A percentile compares a stretch with the other conserved stretches of the same genome.
Conservation (phyloP, 2,329 filamentous ascomycete genomes). For the Ramularia collo-cygni region DNA sequence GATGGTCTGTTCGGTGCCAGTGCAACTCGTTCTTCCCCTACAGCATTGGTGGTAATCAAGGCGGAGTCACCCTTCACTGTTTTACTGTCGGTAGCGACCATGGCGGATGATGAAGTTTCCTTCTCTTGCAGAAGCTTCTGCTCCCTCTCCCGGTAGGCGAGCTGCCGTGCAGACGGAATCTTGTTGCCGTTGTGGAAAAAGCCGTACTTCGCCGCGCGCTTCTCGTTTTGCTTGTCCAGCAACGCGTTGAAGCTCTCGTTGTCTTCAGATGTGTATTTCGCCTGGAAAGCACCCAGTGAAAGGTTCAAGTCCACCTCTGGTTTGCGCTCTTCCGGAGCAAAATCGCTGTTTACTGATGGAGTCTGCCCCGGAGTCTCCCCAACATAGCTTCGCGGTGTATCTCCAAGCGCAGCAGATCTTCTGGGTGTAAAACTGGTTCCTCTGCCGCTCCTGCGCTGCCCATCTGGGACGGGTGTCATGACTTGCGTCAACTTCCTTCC, state of each 20-base stretch:
- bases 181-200: conserved; percentile 90
- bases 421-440: conserved; percentile 32
- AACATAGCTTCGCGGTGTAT: conserved; percentile 44
- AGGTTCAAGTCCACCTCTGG: conserved; percentile 64
- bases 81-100: background rate
- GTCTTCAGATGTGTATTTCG: conserved; percentile 93
- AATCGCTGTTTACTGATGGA: conserved; percentile 33
- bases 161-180: conserved; percentile 57
- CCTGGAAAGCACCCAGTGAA: conserved; percentile 78
- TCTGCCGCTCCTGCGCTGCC: conserved; percentile 32
- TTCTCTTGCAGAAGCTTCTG: conserved; percentile 54
- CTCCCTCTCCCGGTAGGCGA: conserved; percentile 48
- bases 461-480: conserved; percentile 68
- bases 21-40: conserved; percentile 18
- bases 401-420: conserved; percentile 13
- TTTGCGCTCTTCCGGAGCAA: conserved; percentile 34
- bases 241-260: conserved; percentile 95
- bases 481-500: conserved; percentile 57
- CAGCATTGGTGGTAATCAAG: conserved; percentile 19
- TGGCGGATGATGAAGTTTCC: conserved; percentile 30
- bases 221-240: conserved; percentile 82
- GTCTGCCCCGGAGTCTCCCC: conserved; percentile 65
- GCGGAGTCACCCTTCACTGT: background rate
- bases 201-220: conserved; percentile 73
- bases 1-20: conserved; percentile 39